Percentiles rank a stretch among this genome's conserved stretches.
Conservation (phyloP, 2,329 filamentous ascomycete species). For the Penicillium corylophilum region DNA sequence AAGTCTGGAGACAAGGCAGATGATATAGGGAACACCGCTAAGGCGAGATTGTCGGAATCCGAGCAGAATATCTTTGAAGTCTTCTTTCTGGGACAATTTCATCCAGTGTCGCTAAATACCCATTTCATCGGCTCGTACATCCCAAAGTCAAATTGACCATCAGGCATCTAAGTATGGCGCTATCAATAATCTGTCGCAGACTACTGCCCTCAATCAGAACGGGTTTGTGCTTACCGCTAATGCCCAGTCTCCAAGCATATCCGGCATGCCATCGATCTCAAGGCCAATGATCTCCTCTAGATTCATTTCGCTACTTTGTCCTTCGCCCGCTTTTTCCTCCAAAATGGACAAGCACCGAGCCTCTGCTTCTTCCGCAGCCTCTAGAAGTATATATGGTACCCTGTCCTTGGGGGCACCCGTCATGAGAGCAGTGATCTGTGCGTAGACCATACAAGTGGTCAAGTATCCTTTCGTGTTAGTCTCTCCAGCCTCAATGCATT, state of each 20-base stretch:
- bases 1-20: too few relatives aligned
- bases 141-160: conserved; percentile 24
- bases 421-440: conserved; percentile 47
- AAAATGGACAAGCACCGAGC: conserved; percentile 27
- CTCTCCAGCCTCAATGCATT: conserved; percentile 50
- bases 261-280: conserved; percentile 25
- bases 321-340: conserved; percentile 19
- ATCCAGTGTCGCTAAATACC: conserved; percentile 12
- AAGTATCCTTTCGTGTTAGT: conserved; percentile 57
- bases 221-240: conserved; percentile 38
- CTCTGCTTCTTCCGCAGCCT: conserved; percentile 38
- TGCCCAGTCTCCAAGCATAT: conserved; percentile 43
- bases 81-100: neutral
- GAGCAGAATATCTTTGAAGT: too few relatives aligned
- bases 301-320: neutral
- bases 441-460: conserved; percentile 40
- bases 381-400: conserved; percentile 35
- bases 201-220: neutral
- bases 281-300: conserved; percentile 19
- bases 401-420: conserved; percentile 37
- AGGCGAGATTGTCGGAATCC: too few relatives aligned
- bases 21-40: too few relatives aligned
- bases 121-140: conserved; percentile 19
- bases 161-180: neutral
- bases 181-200: neutral